Evolutionary conservation across 176 grass and related monocot species (phyloP).

Genomic region (Phoenix roebelenii): DNA sequence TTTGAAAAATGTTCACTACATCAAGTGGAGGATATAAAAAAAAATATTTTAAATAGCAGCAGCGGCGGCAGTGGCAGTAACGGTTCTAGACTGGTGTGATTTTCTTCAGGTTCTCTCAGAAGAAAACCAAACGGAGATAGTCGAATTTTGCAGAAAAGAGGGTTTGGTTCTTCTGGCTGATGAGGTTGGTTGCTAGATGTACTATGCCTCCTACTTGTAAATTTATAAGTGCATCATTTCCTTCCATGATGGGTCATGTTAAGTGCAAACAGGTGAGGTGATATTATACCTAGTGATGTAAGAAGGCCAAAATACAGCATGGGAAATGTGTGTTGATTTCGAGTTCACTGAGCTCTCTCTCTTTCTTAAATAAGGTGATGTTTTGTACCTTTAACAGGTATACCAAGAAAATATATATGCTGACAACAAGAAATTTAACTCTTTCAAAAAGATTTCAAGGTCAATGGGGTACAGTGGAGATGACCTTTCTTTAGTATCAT

Average conservation of each 20-base stretch:
- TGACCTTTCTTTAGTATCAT: conserved; percentile 75
- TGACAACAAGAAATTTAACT: conserved; percentile 79
- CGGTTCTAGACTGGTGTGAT: too few species aligned
- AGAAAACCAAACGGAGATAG: conserved; percentile 84
- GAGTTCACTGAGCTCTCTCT: too few species aligned
- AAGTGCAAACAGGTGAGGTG: too few species aligned
- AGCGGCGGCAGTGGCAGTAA: too few species aligned
- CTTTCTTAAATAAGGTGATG: too few species aligned
- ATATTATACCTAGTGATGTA: too few species aligned
- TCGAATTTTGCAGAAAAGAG: conserved; percentile 93
- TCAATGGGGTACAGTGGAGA: conserved; percentile 73
- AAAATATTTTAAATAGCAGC: too few species aligned
- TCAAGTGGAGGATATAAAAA: neutral
- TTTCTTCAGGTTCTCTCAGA: conserved; percentile 62
- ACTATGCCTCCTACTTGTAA: neutral
- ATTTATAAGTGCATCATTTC: too few species aligned
- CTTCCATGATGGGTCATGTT: too few species aligned
- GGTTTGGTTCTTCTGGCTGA: conserved; percentile 86
- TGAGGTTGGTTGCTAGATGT: conserved; percentile 40
- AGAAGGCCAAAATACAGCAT: too few species aligned
- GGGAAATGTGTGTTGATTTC: too few species aligned
- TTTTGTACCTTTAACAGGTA: conserved; percentile 29
- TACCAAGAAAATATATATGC: conserved; percentile 99
- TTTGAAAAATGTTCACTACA: too few species aligned
- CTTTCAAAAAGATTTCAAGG: conserved; percentile 85